Evolutionary conservation across 2,329 filamentous ascomycete genomes (phyloP), one percentile per base, ranked within the genome.

Genomic region (Neonectria neomacrospora): DNA sequence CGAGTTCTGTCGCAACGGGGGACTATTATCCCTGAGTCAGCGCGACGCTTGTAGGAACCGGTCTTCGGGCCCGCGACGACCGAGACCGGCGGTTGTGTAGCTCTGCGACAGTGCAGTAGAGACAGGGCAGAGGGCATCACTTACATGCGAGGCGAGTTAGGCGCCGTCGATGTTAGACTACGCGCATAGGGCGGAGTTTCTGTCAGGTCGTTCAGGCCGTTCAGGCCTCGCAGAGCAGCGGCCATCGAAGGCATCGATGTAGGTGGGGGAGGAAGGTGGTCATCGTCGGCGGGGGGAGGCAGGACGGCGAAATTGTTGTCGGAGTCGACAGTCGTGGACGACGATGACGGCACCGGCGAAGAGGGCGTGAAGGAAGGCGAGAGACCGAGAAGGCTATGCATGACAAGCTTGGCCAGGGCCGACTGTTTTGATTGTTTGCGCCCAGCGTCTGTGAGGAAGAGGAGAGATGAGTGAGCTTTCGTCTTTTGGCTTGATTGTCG

Each of bases 1-100:
- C 11, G 93, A 96, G 72, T 90, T 92, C 74, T 91, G 90, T 74
- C 91, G 83, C 64, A 90, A 78, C 1, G 91, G 89, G 53, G 86
- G 87, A 71, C 91, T 93, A 71, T 75, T 64, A 64, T 32, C 32
- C 63, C 37, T 54, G 64, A 65, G 68, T 74, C 58, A 72, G 62
- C 62, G 54, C 56, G 54, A 62, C 65, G 52, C 44, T 54, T 56
- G 41, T 26, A 53, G 54, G 37, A 67, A 59, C 57, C 63, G 59
- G 67, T 67, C 48, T 58, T 47, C 68, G 64, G 61, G 55, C 30
- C 59, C 56, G 70, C 64, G 67, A 69, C 64, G 64, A 65, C 67
- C 69, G 67, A 73, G 64, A 54, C 39, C 54, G 56, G 65, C 62
- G 67, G 56, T 50, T 63, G 63, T 67, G 65, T 69, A 64, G 67